These are phyloP conservation scores for Cutaneotrichosporon sp. DNA, from an alignment of 1,284 basidiomycete species.

Conservation along the genomic window DNA sequence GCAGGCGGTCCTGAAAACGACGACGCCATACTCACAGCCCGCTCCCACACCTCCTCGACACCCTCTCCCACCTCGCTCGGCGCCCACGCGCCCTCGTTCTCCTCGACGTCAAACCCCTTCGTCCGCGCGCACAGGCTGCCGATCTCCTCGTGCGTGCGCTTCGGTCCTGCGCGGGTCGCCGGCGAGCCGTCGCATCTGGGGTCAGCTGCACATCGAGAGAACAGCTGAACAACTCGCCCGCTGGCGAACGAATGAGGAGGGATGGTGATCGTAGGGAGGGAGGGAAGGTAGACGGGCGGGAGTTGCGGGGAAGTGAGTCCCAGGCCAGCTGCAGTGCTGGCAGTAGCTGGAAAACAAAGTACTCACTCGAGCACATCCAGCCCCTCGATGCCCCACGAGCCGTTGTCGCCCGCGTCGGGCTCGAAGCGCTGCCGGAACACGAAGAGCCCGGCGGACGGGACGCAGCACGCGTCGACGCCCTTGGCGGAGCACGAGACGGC, in stretches of 20 bases:
- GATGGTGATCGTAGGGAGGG: no score
- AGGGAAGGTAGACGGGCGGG: no score
- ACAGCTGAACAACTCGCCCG: no score
- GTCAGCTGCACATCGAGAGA: no score
- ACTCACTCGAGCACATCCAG: slow-evolving; percentile 48
- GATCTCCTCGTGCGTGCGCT: slow-evolving; percentile 47
- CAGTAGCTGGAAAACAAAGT: no score
- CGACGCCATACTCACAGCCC: slow-evolving; percentile 37
- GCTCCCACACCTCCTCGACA: slow-evolving; percentile 53
- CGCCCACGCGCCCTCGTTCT: slow-evolving; percentile 50
- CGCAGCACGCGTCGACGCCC: slow-evolving; percentile 41
- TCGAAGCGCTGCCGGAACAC: slow-evolving; percentile 50
- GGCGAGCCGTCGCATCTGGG: slow-evolving; percentile 21
- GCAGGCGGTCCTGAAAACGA: neutral
- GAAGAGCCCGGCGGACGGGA: slow-evolving; percentile 45
- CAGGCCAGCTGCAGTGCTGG: no score
- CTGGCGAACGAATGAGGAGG: neutral
- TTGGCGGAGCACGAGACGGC: slow-evolving; percentile 34
- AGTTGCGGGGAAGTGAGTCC: no score
- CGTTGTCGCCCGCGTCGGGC: slow-evolving; percentile 46
- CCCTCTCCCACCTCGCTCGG: slow-evolving; percentile 52
- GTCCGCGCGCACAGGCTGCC: slow-evolving; percentile 41
- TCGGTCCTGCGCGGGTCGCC: neutral
- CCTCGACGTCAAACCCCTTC: slow-evolving; percentile 32
- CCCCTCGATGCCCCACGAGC: slow-evolving; percentile 51